A percentile compares a stretch with the other conserved stretches of the same genome.
phyloP scores from a whole-genome alignment of 2,329 filamentous ascomycete genomes.

The Metarhizium anisopliae region DNA sequence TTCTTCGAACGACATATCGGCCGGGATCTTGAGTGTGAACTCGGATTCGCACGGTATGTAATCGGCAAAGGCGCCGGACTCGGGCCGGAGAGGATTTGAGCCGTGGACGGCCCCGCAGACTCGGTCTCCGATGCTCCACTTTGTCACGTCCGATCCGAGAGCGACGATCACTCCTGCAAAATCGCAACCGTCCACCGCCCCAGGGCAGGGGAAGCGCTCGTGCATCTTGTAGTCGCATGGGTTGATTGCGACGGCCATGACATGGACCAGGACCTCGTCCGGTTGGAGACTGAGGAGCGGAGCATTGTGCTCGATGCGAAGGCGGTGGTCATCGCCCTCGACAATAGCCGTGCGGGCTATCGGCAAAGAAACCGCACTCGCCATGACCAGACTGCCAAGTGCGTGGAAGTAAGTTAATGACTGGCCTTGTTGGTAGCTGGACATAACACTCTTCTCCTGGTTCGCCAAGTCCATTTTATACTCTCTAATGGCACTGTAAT shows the following conservation, averaged over 20 bases:
- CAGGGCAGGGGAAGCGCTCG: constrained; percentile 10
- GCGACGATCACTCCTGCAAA: constrained; percentile 19
- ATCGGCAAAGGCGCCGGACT: not conserved
- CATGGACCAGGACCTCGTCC: not conserved
- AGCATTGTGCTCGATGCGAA: too few species aligned
- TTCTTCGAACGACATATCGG: constrained; percentile 30
- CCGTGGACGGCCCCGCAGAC: not conserved
- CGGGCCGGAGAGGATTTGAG: not conserved
- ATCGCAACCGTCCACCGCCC: constrained; percentile 19
- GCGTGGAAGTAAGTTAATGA: too few species aligned
- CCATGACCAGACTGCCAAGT: too few species aligned
- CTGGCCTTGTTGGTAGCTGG: too few species aligned
- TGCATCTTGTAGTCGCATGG: constrained; percentile 22
- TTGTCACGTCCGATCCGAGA: constrained; percentile 12
- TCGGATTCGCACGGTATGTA: too few species aligned
- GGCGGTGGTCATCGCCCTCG: too few species aligned
- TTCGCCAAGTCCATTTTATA: too few species aligned
- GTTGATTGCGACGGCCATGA: constrained; percentile 17
- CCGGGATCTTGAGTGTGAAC: too few species aligned
- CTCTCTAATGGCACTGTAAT: too few species aligned
- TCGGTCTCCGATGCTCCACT: not conserved
- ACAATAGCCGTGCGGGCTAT: too few species aligned
- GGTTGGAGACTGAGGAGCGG: not conserved
- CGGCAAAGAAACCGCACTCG: too few species aligned
- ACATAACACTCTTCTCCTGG: too few species aligned